Evolutionary conservation across 768 basidiomycete genomes (phyloP).

Genomic region (Ramaria sp.): DNA sequence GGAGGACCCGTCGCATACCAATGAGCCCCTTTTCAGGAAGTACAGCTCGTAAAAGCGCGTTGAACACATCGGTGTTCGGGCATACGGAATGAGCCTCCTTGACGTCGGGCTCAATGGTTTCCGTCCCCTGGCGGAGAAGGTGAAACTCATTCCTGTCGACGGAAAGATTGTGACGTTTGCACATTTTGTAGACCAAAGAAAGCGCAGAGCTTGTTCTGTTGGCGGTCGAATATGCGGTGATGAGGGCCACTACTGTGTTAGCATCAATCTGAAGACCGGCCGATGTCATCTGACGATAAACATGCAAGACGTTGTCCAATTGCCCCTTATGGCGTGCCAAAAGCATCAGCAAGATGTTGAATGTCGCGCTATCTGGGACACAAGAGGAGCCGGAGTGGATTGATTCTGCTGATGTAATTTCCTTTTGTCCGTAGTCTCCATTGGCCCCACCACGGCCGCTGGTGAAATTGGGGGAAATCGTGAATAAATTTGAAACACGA

Average conservation of each 20-base stretch:
- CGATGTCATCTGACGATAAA: conserved; percentile 34
- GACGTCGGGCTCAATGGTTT: conserved; percentile 20
- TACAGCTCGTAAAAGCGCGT: conserved; percentile 44
- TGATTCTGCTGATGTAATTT: not conserved
- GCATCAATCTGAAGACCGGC: conserved; percentile 34
- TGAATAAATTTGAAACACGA: conserved; percentile 29
- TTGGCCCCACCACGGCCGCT: not conserved
- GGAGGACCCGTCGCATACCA: conserved; percentile 34
- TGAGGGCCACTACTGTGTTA: conserved; percentile 38
- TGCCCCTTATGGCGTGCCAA: conserved; percentile 38
- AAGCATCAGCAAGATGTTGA: conserved; percentile 40
- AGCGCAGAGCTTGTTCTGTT: conserved; percentile 41
- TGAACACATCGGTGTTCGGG: conserved; percentile 39
- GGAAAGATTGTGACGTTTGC: conserved; percentile 19
- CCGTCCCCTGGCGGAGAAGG: conserved; percentile 13
- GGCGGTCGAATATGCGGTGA: conserved; percentile 41
- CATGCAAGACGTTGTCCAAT: conserved; percentile 31
- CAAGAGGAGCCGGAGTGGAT: not conserved
- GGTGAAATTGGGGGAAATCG: not conserved
- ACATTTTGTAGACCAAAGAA: conserved; percentile 36
- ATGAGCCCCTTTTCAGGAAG: conserved; percentile 38
- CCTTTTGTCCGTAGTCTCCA: not conserved
- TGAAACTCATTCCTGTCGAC: conserved; percentile 14
- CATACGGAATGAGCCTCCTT: conserved; percentile 9
- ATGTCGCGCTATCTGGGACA: conserved; percentile 46